These are phyloP conservation scores for Backusella tarrabulga DNA, from an alignment of 192 early-diverging fungal species.

Conservation along the genomic window DNA sequence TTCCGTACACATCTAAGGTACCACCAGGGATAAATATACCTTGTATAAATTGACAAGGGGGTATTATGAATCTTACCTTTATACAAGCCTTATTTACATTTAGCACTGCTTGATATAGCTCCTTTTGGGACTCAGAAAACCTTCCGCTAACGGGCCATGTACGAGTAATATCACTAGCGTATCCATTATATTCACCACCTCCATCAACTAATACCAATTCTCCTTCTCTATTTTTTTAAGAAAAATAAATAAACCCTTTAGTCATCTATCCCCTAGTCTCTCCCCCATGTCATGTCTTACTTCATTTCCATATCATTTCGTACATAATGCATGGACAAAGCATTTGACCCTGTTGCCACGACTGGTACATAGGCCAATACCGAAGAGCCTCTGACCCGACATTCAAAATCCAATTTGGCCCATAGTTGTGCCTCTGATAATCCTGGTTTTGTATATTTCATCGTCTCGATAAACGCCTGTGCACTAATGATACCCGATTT, in stretches of 20 bases:
- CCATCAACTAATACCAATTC: slow-evolving; percentile 89
- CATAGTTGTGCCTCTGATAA: slow-evolving; percentile 75
- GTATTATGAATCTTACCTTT: slow-evolving; percentile 46
- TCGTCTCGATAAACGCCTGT: slow-evolving; percentile 76
- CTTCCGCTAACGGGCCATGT: slow-evolving; percentile 94
- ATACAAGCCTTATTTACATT: slow-evolving; percentile 85
- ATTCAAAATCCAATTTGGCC: slow-evolving; percentile 74
- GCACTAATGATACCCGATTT: slow-evolving; percentile 73
- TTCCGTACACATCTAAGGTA: slow-evolving; percentile 55
- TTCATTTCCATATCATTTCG: slow-evolving; percentile 71
- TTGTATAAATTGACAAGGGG: background rate
- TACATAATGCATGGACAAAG: slow-evolving; percentile 94
- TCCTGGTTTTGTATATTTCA: slow-evolving; percentile 70
- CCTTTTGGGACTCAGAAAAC: slow-evolving; percentile 74
- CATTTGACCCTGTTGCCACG: slow-evolving; percentile 89
- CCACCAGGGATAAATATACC: background rate
- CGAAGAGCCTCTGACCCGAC: slow-evolving; percentile 56
- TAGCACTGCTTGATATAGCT: slow-evolving; percentile 83
- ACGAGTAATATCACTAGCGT: slow-evolving; percentile 91
- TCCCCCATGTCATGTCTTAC: slow-evolving; percentile 16
- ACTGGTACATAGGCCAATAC: slow-evolving; percentile 94
- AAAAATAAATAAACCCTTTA: background rate
- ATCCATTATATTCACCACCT: slow-evolving; percentile 85
- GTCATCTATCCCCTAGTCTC: background rate
- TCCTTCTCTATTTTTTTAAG: slow-evolving; percentile 50